Evolutionary conservation across 2,329 filamentous ascomycete genomes (phyloP), one percentile per base, ranked within the genome.

Genomic region (Pyrenophora tritici-repentis): DNA sequence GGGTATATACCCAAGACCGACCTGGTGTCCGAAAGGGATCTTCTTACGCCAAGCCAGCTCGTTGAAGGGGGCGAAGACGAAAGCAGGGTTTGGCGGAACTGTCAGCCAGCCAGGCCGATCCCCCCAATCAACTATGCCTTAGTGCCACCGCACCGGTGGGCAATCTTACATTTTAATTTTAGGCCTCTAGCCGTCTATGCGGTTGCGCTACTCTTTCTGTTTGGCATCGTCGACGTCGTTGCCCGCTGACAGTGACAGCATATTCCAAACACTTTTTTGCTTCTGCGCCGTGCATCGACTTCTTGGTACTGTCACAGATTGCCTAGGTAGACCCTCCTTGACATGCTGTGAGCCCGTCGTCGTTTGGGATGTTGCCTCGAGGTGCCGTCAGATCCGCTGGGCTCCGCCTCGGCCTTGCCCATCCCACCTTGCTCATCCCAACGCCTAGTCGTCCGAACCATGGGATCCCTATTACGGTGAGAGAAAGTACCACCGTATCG

Each of bases 181-280:
- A 32, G 42, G 9, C 26, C 8, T 13, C 26, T 29, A 29, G 26
- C 10, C 14, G 14, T 39, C n/a, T 24, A 31, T 17, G 39, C 43
- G 52, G 35, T 39, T 47, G 52, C 43, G 48, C 47, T 52, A 47
- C 52, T 47, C 39, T 43, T 46, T 51, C 47, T 14, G 42, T 26
- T 16, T 20, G 14, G 3, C 9, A 8, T 14, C 2, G 1, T 13
- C 22, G 18, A 4, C 13, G 22, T 32, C 41, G 6, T 16, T 29
- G 26, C 10, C 9, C 9, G 22, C 5, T 36, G 13, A 12, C n/a
- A n/a, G n/a, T 18, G 34, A 16, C 14, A 8, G 10, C 40, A 34
- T 35, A 17, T 37, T 24, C 26, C 8, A 29, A 10, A 2, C 35
- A 37, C 35, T 20, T 13, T 8, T 17, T 9, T 37, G 1, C 17